Evolutionary conservation across 1,284 basidiomycete genomes (phyloP).

Genomic region (Chalciporus sp.): DNA sequence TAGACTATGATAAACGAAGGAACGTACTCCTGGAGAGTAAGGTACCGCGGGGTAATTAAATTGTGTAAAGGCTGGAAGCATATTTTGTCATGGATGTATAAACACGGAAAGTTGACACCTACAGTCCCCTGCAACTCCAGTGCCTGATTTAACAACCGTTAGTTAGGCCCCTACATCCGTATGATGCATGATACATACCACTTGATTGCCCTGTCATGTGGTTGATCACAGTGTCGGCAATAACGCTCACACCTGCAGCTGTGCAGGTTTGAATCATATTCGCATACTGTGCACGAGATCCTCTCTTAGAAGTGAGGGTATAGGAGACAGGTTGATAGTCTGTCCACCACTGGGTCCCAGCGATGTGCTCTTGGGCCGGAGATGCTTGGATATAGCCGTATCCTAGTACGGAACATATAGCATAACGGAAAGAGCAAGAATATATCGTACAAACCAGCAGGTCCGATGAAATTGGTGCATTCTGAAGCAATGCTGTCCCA

Average conservation of each 20-base stretch:
- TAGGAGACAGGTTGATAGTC: constrained; percentile 72
- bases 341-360: constrained; percentile 65
- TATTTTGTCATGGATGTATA: constrained; percentile 52
- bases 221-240: constrained; percentile 65
- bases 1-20: background rate
- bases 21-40: constrained; percentile 21
- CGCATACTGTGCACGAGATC: constrained; percentile 50
- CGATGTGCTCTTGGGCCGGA: constrained; percentile 39
- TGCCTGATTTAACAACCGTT: constrained; percentile 33
- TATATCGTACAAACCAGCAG: constrained; percentile 38
- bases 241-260: constrained; percentile 60
- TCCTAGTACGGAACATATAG: constrained; percentile 25
- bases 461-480: constrained; percentile 66
- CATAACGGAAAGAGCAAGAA: background rate
- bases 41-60: constrained; percentile 17
- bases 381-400: constrained; percentile 63
- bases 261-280: constrained; percentile 65
- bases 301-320: constrained; percentile 59
- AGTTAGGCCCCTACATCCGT: background rate
- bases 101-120: constrained; percentile 17
- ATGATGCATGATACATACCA: constrained; percentile 11
- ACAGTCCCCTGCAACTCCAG: constrained; percentile 48
- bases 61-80: background rate
- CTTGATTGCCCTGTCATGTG: constrained; percentile 56
- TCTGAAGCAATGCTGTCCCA: constrained; percentile 61